These are phyloP conservation scores for Boechera stricta DNA, from an alignment of 345 rosid species.

Conservation along the genomic window DNA sequence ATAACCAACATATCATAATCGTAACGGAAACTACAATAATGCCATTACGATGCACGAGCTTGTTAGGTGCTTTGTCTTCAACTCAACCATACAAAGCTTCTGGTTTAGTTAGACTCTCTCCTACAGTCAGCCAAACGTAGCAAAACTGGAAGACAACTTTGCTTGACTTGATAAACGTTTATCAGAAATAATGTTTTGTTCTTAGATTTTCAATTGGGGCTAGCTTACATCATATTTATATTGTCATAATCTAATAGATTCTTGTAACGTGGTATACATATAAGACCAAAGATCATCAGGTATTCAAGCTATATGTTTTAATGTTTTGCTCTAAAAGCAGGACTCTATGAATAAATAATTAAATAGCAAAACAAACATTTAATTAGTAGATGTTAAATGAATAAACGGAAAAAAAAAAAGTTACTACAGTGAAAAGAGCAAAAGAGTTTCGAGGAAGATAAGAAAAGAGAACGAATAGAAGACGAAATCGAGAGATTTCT, in stretches of 20 bases:
- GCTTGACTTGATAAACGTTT: neutral
- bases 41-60: conserved; percentile 3
- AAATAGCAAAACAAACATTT: neutral
- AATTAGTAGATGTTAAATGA: too few species aligned
- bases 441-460: conserved; percentile 11
- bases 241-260: conserved; percentile 20
- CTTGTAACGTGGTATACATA: conserved; percentile 2
- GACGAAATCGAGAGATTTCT: conserved; percentile 27
- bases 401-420: neutral
- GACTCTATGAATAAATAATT: neutral
- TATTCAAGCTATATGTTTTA: neutral
- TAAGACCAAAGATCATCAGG: conserved; percentile 1
- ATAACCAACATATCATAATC: conserved; percentile 24
- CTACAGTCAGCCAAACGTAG: conserved; percentile 10
- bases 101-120: neutral
- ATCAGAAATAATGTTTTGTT: neutral
- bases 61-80: neutral
- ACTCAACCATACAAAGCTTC: neutral
- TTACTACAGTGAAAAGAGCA: neutral
- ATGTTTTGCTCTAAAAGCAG: neutral
- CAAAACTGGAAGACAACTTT: neutral
- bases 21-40: conserved; percentile 11
- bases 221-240: neutral
- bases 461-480: conserved; percentile 28
- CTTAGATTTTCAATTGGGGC: neutral